These are phyloP conservation scores for Tricholoma sp. DNA, from an alignment of 768 basidiomycete genomes.

Conservation along the genomic window DNA sequence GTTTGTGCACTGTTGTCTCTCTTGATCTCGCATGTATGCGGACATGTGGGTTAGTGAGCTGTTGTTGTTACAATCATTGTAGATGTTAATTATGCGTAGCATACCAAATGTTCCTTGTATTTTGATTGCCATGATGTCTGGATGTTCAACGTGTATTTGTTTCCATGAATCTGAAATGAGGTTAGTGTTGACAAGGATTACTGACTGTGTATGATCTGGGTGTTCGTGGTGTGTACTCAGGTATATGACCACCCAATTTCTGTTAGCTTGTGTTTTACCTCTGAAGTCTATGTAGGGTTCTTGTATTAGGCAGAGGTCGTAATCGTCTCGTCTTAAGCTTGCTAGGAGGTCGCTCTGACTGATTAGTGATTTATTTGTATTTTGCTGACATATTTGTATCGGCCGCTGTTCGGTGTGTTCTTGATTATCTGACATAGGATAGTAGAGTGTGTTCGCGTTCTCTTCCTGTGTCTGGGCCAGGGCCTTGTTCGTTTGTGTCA, in stretches of 20 bases:
- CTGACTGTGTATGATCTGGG: not conserved
- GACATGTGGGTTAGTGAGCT: no score
- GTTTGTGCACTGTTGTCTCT: no score
- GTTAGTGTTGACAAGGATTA: no score
- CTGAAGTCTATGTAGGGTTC: not conserved
- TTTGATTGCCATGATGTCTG: no score
- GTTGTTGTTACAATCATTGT: no score
- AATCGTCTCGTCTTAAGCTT: not conserved
- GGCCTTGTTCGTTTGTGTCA: not conserved
- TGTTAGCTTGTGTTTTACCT: conserved; percentile 1
- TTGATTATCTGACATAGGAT: no score
- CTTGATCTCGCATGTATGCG: no score
- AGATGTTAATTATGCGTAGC: no score
- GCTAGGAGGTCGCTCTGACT: not conserved
- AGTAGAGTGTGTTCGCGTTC: not conserved
- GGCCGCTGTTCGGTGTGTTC: not conserved
- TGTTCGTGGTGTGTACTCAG: conserved; percentile 3
- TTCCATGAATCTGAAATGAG: no score
- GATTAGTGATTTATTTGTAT: not conserved
- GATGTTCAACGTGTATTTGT: no score
- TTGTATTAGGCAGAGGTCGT: not conserved
- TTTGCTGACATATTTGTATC: not conserved
- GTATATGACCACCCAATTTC: not conserved
- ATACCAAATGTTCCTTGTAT: no score
- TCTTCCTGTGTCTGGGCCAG: no score